A percentile compares a stretch with the other conserved stretches of the same genome.
Evolutionary conservation across 1,284 basidiomycete genomes (phyloP).

Genomic region (Leccinum glutinopallens): DNA sequence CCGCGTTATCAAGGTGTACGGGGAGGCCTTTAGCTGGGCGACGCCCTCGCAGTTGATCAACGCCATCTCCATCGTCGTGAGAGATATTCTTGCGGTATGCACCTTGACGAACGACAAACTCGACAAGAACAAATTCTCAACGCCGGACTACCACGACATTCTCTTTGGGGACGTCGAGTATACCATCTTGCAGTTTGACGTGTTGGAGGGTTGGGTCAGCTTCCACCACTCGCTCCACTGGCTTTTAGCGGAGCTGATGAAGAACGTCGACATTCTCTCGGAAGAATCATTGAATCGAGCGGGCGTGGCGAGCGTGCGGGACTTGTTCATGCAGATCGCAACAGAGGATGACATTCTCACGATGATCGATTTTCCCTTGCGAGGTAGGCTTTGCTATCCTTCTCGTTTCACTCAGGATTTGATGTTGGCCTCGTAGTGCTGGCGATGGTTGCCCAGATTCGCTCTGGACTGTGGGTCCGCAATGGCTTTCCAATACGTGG

Average conservation of each 20-base stretch:
- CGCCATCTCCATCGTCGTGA: constrained; percentile 72
- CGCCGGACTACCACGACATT: constrained; percentile 64
- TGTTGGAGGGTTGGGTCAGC: constrained; percentile 82
- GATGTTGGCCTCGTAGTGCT: constrained; percentile 55
- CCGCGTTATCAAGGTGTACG: constrained; percentile 86
- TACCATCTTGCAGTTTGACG: constrained; percentile 73
- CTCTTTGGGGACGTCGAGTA: constrained; percentile 63
- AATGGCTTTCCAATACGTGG: constrained; percentile 96
- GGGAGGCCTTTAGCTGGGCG: constrained; percentile 72
- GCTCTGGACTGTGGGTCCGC: constrained; percentile 95
- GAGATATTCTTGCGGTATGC: constrained; percentile 75
- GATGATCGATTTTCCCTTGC: constrained; percentile 82
- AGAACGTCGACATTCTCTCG: constrained; percentile 70
- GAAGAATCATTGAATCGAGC: constrained; percentile 54
- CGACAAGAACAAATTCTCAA: constrained; percentile 64
- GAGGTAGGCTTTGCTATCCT: constrained; percentile 56
- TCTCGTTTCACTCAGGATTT: neutral
- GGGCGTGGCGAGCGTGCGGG: constrained; percentile 58
- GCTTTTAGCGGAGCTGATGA: constrained; percentile 89
- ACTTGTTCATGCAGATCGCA: constrained; percentile 59
- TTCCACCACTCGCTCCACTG: constrained; percentile 96
- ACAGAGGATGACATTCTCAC: constrained; percentile 67
- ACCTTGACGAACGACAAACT: constrained; percentile 64
- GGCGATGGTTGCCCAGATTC: constrained; percentile 91
- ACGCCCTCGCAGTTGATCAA: constrained; percentile 60